Evolutionary conservation across 768 basidiomycete species (phyloP).

Genomic region (Kwoniella mangroviensis): DNA sequence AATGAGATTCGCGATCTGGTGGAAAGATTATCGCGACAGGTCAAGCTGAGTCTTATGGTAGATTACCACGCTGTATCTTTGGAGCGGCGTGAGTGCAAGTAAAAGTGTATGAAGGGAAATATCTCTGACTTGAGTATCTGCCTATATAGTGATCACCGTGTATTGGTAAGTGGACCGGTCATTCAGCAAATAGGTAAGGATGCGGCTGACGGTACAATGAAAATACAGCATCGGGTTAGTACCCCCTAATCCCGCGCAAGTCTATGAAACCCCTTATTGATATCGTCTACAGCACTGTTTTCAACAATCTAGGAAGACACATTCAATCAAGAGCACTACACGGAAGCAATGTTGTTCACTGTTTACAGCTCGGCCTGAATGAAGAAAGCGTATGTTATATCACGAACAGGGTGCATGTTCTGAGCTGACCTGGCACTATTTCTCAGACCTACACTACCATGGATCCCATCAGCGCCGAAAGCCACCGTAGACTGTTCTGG

Average conservation of each 20-base stretch:
- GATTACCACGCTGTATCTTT: constrained; percentile 7
- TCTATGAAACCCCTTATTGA: background rate
- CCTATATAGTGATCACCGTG: background rate
- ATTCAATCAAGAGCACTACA: constrained; percentile 10
- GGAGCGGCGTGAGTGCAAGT: constrained; percentile 5
- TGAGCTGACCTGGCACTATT: background rate
- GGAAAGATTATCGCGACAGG: constrained; percentile 7
- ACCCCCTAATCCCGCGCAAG: background rate
- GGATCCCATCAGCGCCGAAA: constrained; percentile 4
- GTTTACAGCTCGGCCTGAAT: constrained; percentile 9
- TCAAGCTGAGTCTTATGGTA: constrained; percentile 4
- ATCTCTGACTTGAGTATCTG: background rate
- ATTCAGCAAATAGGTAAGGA: background rate
- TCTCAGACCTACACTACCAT: constrained; percentile 6
- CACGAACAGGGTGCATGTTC: background rate
- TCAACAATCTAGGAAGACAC: constrained; percentile 6
- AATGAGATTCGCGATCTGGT: constrained; percentile 9
- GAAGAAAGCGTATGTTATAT: constrained; percentile 9
- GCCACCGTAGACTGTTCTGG: constrained; percentile 5
- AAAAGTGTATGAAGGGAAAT: background rate
- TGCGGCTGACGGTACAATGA: background rate
- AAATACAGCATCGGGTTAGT: constrained; percentile 6
- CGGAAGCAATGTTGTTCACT: constrained; percentile 9
- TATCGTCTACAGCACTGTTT: background rate
- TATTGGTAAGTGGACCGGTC: background rate